Base-by-base conservation (phyloP, 2,329 filamentous ascomycete species). In the Colletotrichum abscissum region DNA sequence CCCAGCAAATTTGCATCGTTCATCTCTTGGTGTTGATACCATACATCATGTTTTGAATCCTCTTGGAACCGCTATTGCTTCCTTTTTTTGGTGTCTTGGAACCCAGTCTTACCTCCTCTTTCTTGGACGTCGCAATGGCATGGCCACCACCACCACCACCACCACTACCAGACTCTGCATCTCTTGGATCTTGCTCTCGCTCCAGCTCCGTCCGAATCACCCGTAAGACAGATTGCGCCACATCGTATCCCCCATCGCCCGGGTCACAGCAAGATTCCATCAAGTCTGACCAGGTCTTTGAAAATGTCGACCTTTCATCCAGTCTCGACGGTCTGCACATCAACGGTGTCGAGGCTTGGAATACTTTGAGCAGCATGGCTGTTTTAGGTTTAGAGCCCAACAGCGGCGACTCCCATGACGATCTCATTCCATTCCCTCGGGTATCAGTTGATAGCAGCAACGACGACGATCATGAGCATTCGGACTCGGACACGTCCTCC, bases 71-170 rank as follows among this genome's bases (percentile, higher is more conserved):
- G 73, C 72, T 80, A 78, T 79, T 80, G 78, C 71, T 73, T 73
- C 70, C 58, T 77, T 76, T 81, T 83, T 83, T 85, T 82, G 82
- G 81, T 81, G 80, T 84, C 83, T 86, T 86, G 85, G 83, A 82
- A 81, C 80, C 79, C 69, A 78, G 79, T 80, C 78, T 81, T 81
- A 79, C 77, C 72, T 74, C 75, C 78, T 75, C 73, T 78, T 77
- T 78, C 77, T 79, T 76, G 75, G 75, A 72, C 72, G 72, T 66
- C 75, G 78, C 59, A 74, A 85, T 85, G 83, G 80, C 82, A 65
- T 77, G 80, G 69, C 76, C 67, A 73, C 38, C 38, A 42, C 38
- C 35, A 42, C 35, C 78, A 16, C 35, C 38, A 42, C 38, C n/a
- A n/a, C n/a, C n/a, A n/a, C n/a, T 16, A 42, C 71, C 78, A 70